Conservation (phyloP, 164 flowering plant species). For the Houttuynia cordata region DNA sequence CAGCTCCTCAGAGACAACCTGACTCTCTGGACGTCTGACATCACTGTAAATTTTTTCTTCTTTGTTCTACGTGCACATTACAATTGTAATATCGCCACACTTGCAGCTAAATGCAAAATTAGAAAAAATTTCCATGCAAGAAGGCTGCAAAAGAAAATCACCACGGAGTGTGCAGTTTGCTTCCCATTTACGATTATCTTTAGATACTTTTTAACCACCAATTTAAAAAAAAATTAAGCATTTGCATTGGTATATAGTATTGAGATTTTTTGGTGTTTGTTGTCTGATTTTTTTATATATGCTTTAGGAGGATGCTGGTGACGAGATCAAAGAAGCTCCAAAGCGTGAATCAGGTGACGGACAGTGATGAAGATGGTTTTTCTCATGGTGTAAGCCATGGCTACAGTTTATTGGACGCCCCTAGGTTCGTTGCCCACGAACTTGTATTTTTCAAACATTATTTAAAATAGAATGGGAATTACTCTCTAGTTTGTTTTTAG, state of each 20-base stretch:
- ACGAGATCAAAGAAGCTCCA: constrained; percentile 52
- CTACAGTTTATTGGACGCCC: neutral
- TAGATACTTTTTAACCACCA: no score
- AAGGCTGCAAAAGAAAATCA: no score
- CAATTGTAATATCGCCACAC: no score
- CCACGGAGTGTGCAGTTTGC: no score
- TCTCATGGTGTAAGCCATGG: neutral
- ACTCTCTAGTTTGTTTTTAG: no score
- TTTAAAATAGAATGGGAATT: no score
- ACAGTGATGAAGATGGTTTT: constrained; percentile 2
- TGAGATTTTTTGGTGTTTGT: neutral
- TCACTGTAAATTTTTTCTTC: neutral
- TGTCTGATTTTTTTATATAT: neutral
- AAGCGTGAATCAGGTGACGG: constrained; percentile 28
- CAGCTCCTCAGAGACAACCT: constrained; percentile 88
- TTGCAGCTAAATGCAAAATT: no score
- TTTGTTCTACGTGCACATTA: neutral
- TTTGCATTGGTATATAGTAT: no score
- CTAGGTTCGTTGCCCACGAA: neutral
- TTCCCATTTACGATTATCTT: no score
- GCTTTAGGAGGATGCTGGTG: constrained; percentile 27
- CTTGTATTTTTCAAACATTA: no score
- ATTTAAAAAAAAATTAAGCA: no score
- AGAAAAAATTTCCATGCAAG: no score
- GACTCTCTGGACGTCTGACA: constrained; percentile 88